phyloP scores from a whole-genome alignment of 2,329 filamentous ascomycete species.

The Xylariales sp. region DNA sequence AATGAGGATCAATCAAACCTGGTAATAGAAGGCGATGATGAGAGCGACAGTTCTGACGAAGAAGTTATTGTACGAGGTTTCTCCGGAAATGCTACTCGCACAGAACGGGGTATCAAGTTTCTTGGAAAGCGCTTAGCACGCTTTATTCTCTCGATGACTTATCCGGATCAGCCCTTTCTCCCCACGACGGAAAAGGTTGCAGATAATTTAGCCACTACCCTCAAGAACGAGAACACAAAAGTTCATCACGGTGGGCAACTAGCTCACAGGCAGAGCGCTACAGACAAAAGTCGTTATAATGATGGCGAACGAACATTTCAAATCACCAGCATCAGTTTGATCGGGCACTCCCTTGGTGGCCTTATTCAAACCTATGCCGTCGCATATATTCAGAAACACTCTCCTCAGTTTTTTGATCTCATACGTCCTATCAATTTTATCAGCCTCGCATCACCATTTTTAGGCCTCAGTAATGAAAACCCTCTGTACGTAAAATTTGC shows the following conservation, averaged over 20 bases:
- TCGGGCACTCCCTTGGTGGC: slow-evolving; percentile 91
- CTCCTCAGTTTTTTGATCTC: slow-evolving; percentile 85
- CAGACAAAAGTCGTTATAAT: slow-evolving; percentile 57
- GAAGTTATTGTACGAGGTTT: slow-evolving; percentile 92
- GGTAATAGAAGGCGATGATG: slow-evolving; percentile 38
- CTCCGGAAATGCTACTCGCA: slow-evolving; percentile 87
- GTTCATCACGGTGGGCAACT: slow-evolving; percentile 60
- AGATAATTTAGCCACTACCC: slow-evolving; percentile 56
- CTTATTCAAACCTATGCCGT: slow-evolving; percentile 93
- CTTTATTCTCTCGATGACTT: slow-evolving; percentile 89
- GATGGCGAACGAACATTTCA: slow-evolving; percentile 72
- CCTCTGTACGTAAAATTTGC: slow-evolving; percentile 97
- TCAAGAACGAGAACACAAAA: slow-evolving; percentile 54
- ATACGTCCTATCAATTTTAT: slow-evolving; percentile 94
- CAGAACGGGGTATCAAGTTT: slow-evolving; percentile 96
- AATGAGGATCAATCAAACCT: slow-evolving; percentile 20
- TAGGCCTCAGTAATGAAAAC: slow-evolving; percentile 96
- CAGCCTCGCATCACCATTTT: slow-evolving; percentile 84
- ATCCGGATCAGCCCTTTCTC: slow-evolving; percentile 90
- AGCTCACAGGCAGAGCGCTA: slow-evolving; percentile 71
- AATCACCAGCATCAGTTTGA: slow-evolving; percentile 94
- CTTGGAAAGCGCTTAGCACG: slow-evolving; percentile 93
- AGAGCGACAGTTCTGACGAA: slow-evolving; percentile 74
- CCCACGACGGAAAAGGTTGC: slow-evolving; percentile 68
- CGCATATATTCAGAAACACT: slow-evolving; percentile 96